phyloP scores from a whole-genome alignment of 2,329 filamentous ascomycete species.

The Didymella pomorum region DNA sequence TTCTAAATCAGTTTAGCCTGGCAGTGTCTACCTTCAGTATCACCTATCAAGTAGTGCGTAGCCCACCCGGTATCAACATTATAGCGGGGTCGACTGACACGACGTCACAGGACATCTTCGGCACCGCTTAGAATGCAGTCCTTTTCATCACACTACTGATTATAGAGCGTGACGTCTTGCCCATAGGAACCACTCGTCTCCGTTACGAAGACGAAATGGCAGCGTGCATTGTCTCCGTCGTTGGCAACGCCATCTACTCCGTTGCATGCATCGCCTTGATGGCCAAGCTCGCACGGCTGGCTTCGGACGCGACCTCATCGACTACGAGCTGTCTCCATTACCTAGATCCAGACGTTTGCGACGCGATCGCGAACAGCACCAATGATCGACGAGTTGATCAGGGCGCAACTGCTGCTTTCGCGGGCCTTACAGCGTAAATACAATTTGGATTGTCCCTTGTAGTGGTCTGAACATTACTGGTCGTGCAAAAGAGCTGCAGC shows the following conservation, averaged over 20 bases:
- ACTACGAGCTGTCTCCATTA: no score
- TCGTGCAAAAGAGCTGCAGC: not conserved
- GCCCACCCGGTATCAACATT: fast-evolving
- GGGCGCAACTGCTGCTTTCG: not conserved
- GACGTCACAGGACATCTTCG: not conserved
- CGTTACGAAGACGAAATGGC: not conserved
- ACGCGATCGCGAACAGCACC: no score
- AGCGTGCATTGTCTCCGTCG: not conserved
- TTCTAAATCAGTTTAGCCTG: not conserved
- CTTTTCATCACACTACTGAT: not conserved
- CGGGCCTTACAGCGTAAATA: not conserved
- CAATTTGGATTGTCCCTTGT: no score
- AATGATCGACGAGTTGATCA: not conserved
- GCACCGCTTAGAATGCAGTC: not conserved
- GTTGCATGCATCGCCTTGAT: not conserved
- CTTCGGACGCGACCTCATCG: no score
- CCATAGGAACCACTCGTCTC: not conserved
- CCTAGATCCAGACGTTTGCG: no score
- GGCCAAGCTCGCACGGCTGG: not conserved
- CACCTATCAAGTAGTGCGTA: not conserved
- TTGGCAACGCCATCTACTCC: not conserved
- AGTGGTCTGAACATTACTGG: not conserved
- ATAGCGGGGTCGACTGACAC: not conserved
- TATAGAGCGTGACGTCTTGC: not conserved
- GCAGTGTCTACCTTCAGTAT: not conserved